A percentile compares a stretch with the other conserved stretches of the same genome.
phyloP scores from a whole-genome alignment of 73 alveolate genomes.

The Paramecium caudatum region DNA sequence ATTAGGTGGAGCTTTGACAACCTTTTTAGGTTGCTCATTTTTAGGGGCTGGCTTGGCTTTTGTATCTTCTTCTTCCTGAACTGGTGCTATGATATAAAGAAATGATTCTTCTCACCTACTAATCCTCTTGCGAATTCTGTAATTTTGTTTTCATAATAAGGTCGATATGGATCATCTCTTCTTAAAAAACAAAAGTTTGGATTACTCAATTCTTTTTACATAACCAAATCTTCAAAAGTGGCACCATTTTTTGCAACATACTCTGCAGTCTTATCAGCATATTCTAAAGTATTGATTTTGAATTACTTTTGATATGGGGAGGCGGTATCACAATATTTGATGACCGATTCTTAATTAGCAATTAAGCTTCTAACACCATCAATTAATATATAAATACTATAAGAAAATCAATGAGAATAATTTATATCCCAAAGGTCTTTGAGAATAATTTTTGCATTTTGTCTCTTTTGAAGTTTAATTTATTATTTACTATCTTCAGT shows the following conservation, averaged over 20 bases:
- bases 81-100: conserved; percentile 55
- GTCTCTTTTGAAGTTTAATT: too few species aligned
- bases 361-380: conserved; percentile 60
- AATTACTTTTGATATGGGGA: conserved; percentile 71
- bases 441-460: too few species aligned
- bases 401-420: too few species aligned
- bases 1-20: conserved; percentile 63
- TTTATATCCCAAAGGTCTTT: too few species aligned
- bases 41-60: conserved; percentile 55
- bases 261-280: conserved; percentile 89
- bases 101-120: conserved; percentile 34
- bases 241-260: conserved; percentile 90
- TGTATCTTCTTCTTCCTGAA: conserved; percentile 69
- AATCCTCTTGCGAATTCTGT: conserved; percentile 79
- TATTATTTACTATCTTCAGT: too few species aligned
- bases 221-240: conserved; percentile 80
- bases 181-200: conserved; percentile 85
- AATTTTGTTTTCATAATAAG: conserved; percentile 84
- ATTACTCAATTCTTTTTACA: conserved; percentile 80
- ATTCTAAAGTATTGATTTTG: conserved; percentile 73
- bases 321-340: conserved; percentile 76
- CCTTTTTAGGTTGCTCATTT: conserved; percentile 69
- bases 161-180: conserved; percentile 87
- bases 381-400: neutral
- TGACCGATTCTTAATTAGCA: conserved; percentile 65